Percentiles rank a stretch among this genome's conserved stretches.
phyloP scores from a whole-genome alignment of 2,329 filamentous ascomycete species.

The Colletotrichum gloeosporioides region DNA sequence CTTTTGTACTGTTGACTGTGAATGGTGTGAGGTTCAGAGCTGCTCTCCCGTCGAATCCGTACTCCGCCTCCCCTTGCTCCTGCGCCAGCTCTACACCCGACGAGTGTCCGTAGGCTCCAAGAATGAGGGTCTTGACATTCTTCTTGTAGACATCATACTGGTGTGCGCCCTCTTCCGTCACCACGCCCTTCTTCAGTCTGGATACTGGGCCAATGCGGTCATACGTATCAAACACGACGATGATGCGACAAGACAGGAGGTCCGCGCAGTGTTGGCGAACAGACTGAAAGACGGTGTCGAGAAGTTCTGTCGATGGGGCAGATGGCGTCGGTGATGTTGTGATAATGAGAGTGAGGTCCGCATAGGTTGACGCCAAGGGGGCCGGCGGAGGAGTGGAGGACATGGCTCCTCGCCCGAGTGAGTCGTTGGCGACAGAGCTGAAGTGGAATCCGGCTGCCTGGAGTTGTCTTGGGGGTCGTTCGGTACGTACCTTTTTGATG shows the following conservation, averaged over 20 bases:
- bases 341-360: conserved; percentile 49
- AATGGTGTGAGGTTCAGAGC: conserved; percentile 24
- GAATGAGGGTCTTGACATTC: conserved; percentile 49
- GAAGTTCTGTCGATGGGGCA: conserved; percentile 55
- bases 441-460: not conserved
- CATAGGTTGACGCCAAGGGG: not conserved
- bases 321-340: conserved; percentile 63
- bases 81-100: not conserved
- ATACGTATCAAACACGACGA: conserved; percentile 59
- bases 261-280: conserved; percentile 47
- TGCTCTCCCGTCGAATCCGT: conserved; percentile 39
- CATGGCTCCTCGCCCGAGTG: not conserved
- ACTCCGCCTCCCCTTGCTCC: conserved; percentile 48
- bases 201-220: conserved; percentile 48
- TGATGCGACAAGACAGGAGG: conserved; percentile 47
- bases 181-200: conserved; percentile 59
- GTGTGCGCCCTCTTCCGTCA: conserved; percentile 49
- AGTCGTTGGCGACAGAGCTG: not conserved
- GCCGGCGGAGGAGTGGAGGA: not conserved
- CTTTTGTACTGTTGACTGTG: conserved; percentile 35
- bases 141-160: conserved; percentile 50
- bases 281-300: conserved; percentile 51
- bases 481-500: conserved; percentile 1
- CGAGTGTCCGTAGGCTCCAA: conserved; percentile 29
- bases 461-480: too few relatives aligned